These are phyloP conservation scores for Incumbomyces lentus DNA, from an alignment of 2,329 filamentous ascomycete species.

Conservation along the genomic window DNA sequence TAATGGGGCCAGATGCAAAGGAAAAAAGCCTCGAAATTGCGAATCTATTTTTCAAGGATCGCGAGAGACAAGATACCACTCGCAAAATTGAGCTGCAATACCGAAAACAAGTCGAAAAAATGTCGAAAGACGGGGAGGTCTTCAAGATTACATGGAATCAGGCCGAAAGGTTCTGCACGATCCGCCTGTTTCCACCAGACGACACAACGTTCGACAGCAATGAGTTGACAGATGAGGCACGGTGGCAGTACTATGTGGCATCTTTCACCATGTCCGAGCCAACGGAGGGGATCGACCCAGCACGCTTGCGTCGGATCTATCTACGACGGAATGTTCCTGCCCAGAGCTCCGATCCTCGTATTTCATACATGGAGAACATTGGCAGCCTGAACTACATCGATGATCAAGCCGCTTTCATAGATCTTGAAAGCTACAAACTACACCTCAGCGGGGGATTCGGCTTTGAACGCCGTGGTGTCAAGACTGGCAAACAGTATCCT, in stretches of 20 bases:
- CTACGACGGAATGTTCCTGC: conserved; percentile 60
- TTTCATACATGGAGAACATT: conserved; percentile 48
- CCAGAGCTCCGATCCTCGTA: conserved; percentile 53
- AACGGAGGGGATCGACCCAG: conserved; percentile 64
- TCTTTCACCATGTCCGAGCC: conserved; percentile 81
- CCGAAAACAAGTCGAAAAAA: conserved; percentile 83
- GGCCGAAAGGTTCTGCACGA: conserved; percentile 54
- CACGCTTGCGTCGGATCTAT: conserved; percentile 57
- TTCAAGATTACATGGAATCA: conserved; percentile 80
- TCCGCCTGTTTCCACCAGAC: conserved; percentile 79
- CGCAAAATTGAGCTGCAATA: conserved; percentile 84
- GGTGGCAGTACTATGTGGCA: conserved; percentile 93
- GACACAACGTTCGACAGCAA: conserved; percentile 68
- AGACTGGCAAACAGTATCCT: conserved; percentile 19
- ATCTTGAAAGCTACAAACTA: conserved; percentile 67
- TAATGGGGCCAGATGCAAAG: conserved; percentile 57
- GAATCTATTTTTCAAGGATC: conserved; percentile 71
- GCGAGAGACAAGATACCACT: conserved; percentile 73
- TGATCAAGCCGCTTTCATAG: conserved; percentile 61
- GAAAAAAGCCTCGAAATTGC: conserved; percentile 90
- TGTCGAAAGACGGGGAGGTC: conserved; percentile 83
- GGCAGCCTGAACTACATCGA: conserved; percentile 52
- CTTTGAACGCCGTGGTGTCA: conserved; percentile 29
- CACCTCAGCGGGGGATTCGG: conserved; percentile 61
- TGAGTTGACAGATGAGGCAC: conserved; percentile 50